phyloP scores from a whole-genome alignment of 495 filamentous ascomycete species.

The Hypoxylon trugodes region DNA sequence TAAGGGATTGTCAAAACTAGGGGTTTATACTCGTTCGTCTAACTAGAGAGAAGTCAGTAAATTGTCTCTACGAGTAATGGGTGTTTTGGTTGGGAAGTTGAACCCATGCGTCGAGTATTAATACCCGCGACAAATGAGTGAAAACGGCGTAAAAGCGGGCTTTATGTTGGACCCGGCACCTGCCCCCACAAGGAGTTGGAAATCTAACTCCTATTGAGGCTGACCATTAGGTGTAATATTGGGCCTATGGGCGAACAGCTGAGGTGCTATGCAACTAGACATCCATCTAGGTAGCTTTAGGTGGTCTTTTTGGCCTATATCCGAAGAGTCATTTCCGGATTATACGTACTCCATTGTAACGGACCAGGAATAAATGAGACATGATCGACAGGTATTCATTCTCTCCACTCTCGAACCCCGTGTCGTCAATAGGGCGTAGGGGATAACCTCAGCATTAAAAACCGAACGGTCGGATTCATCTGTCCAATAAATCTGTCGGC shows the following conservation, averaged over 20 bases:
- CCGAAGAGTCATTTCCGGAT: conserved; percentile 12
- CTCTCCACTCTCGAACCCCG: not conserved
- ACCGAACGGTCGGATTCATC: not conserved
- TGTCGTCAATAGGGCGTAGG: not conserved
- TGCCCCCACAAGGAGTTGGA: not conserved
- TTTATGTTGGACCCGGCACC: not conserved
- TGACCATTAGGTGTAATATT: not conserved
- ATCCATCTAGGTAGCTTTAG: too few species aligned
- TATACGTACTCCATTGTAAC: not conserved
- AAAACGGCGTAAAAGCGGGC: not conserved
- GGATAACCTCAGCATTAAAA: not conserved
- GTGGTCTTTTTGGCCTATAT: conserved; percentile 1
- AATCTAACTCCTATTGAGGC: not conserved
- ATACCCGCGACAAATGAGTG: not conserved
- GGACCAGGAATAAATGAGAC: not conserved
- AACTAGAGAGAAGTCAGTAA: not conserved
- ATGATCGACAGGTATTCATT: not conserved
- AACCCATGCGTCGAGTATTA: too few species aligned
- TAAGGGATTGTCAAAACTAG: not conserved
- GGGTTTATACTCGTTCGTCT: not conserved
- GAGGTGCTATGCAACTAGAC: not conserved
- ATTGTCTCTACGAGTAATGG: not conserved
- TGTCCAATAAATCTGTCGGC: not conserved
- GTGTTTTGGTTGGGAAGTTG: too few species aligned
- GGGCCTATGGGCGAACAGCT: not conserved